Evolutionary conservation across 2,329 filamentous ascomycete genomes (phyloP).

Genomic region (Ophiostoma piceae): DNA sequence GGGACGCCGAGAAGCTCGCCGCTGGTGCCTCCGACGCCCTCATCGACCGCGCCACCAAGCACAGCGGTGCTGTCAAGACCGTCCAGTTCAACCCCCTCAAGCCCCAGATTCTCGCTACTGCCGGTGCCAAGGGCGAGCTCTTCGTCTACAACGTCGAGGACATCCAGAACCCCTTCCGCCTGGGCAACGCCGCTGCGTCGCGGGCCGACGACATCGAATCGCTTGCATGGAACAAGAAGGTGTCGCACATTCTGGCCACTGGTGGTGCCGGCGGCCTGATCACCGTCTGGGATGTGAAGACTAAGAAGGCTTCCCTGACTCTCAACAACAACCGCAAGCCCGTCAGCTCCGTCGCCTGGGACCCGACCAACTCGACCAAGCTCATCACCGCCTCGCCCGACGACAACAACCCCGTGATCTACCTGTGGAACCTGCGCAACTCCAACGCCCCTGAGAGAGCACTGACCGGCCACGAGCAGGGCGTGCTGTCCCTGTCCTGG

Average conservation of each 20-base stretch:
- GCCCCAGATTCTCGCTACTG: conserved; percentile 85
- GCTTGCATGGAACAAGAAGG: conserved; percentile 97
- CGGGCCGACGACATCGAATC: conserved; percentile 94
- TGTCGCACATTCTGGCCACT: conserved; percentile 91
- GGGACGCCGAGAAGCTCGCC: conserved; percentile 73
- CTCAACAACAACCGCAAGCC: conserved; percentile 93
- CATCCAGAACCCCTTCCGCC: conserved; percentile 75
- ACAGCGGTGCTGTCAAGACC: conserved; percentile 86
- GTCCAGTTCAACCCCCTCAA: conserved; percentile 94
- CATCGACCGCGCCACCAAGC: conserved; percentile 81
- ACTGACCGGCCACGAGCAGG: conserved; percentile 87
- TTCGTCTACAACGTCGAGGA: conserved; percentile 95
- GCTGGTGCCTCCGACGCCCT: conserved; percentile 62
- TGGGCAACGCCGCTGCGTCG: conserved; percentile 74
- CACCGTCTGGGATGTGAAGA: conserved; percentile 97
- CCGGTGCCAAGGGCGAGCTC: conserved; percentile 89
- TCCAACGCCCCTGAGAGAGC: conserved; percentile 89
- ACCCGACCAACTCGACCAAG: conserved; percentile 91
- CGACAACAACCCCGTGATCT: conserved; percentile 79
- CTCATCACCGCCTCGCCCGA: conserved; percentile 87
- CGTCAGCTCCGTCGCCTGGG: conserved; percentile 94
- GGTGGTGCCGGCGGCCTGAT: conserved; percentile 91
- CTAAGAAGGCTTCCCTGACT: conserved; percentile 93
- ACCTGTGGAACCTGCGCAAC: conserved; percentile 93
- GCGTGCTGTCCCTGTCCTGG: conserved; percentile 91